Percentiles rank a stretch among this genome's conserved stretches.
phyloP scores from a whole-genome alignment of 805 yeast genomes.

The Saccharomycopsis sp. region DNA sequence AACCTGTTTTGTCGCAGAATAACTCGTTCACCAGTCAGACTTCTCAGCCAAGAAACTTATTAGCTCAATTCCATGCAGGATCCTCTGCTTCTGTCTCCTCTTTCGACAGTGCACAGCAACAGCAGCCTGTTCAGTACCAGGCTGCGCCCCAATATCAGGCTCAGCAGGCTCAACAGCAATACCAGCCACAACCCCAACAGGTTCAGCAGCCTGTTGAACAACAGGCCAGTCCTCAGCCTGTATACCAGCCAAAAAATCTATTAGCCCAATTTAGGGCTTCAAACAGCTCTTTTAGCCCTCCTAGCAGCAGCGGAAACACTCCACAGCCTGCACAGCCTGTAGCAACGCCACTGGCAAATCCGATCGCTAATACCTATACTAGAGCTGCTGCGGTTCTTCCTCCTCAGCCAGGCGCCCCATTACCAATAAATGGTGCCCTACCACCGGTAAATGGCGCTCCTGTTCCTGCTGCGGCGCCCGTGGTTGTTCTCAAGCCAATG shows the following conservation, averaged over 20 bases:
- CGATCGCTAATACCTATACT: neutral
- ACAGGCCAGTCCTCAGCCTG: conserved; percentile 31
- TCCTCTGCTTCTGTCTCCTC: neutral
- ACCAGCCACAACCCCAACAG: conserved; percentile 3
- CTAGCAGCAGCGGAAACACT: neutral
- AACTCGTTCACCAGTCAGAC: neutral
- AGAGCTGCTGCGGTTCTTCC: neutral
- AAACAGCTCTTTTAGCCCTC: neutral
- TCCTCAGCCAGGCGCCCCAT: neutral
- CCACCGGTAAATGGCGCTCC: too few species aligned
- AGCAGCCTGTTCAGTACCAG: conserved; percentile 10
- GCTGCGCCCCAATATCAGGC: conserved; percentile 8
- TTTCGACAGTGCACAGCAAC: neutral
- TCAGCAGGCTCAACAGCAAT: conserved; percentile 10
- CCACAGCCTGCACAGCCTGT: conserved; percentile 4
- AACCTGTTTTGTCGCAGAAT: conserved; percentile 3
- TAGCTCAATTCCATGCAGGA: conserved; percentile 4
- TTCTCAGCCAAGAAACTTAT: conserved; percentile 1
- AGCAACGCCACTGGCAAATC: neutral
- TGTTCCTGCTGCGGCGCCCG: neutral
- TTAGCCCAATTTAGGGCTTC: conserved; percentile 5
- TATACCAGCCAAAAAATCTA: conserved; percentile 7
- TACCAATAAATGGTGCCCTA: neutral
- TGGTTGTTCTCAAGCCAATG: neutral
- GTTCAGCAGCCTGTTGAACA: conserved; percentile 19